Evolutionary conservation across 768 basidiomycete species (phyloP), one percentile per base, ranked within the genome.

Genomic region (Lactarius evosmus): DNA sequence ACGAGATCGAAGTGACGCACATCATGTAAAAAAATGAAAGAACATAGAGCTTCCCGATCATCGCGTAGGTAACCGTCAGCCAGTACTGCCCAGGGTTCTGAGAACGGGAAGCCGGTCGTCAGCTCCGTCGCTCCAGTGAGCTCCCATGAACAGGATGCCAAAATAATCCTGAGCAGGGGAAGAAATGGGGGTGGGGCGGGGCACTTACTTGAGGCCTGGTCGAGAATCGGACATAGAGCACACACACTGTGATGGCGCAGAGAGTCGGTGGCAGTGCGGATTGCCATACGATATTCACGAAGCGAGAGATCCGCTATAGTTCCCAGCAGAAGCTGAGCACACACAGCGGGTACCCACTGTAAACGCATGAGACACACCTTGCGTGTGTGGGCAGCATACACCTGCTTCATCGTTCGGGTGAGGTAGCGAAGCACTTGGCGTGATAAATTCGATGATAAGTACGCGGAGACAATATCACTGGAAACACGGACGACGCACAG

Each of bases 41-140:
- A 22, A 64, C 58, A 19, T 64, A 64, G 52, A 64, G 63, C 63
- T 64, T 64, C 32, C 63, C 63, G 0, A 56, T 9, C 58, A 41
- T n/a, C 17, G 32, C 58, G 12, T 60, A 52, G 27, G 60, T 1
- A 9, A 22, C 12, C 8, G 58, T 3, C 19, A 6, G 44, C 63
- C 63, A 65, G 25, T 56, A 9, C 33, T 27, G 7, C 11, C n/a
- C n/a, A n/a, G n/a, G 7, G 4, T 1, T 16, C 63, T 65, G 25
- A 29, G n/a, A 2, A 11, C 3, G 33, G 33, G 25, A 54, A 19
- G n/a, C 3, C 16, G n/a, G 29, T 49, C 2, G 27, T 60, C 36
- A 51, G 30, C 38, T 32, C 27, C 34, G 14, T 29, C 49, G 12
- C n/a, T 22, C 32, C 16, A 34, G 16, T 55, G 33, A 55, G 12